Conservation (phyloP, 345 rosid genomes). For the Hibiscus syriacus region DNA sequence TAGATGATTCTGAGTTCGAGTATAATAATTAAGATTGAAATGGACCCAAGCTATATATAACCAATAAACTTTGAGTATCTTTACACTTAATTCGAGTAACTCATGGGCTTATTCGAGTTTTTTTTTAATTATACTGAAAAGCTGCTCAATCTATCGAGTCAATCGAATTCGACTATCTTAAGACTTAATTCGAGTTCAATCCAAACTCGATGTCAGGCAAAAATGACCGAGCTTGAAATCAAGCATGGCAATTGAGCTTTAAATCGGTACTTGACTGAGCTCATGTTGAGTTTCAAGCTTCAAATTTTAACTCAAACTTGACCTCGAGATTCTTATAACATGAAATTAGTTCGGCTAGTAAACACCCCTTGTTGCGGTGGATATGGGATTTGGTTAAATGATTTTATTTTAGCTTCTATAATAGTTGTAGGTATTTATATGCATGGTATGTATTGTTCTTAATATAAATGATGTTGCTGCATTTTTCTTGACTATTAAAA, state of each 20-base stretch:
- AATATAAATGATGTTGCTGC: neutral
- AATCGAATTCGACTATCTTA: neutral
- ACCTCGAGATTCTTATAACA: neutral
- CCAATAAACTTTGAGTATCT: neutral
- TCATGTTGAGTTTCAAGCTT: neutral
- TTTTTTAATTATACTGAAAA: neutral
- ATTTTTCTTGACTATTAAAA: neutral
- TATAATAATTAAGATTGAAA: too few relatives aligned
- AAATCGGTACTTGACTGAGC: neutral
- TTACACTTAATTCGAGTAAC: neutral
- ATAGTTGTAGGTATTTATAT: neutral
- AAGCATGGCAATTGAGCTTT: neutral
- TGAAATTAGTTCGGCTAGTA: neutral
- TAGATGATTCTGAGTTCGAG: too few relatives aligned
- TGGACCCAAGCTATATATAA: neutral
- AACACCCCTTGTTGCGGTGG: neutral
- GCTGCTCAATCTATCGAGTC: neutral
- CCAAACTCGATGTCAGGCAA: neutral
- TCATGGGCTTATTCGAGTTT: neutral
- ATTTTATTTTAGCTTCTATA: neutral
- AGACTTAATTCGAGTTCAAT: neutral
- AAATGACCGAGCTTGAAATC: neutral
- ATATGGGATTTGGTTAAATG: neutral
- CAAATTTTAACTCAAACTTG: neutral
- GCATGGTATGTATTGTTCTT: neutral